Base-by-base conservation (phyloP, 2,329 filamentous ascomycete species). In the Ophiocordyceps camponoti-leonardi region DNA sequence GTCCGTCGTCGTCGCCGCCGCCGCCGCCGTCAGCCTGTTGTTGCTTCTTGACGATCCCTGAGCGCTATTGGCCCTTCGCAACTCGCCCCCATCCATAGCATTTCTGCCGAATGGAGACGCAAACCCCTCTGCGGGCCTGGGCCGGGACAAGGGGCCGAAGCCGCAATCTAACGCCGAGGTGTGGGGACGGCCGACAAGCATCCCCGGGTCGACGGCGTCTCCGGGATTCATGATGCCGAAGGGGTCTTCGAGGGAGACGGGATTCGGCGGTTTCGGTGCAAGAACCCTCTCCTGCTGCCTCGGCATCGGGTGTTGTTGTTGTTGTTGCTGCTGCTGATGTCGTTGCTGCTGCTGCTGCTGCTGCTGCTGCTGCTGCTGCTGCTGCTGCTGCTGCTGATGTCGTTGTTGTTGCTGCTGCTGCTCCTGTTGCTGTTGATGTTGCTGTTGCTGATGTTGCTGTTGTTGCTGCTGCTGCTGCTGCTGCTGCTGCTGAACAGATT, bases 191-290 rank as follows among this genome's bases (percentile, higher is more conserved):
- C 69, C 72, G 54, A 76, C 74, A 8, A 81, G 59, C 16, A 81
- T 61, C 8, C 73, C 76, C 1, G 77, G 77, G 51, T 81, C 67
- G 6, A 81, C 75, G n/a, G 66, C 71, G 8, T 65, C 65, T 26
- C 58, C 62, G 6, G 67, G 61, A 42, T 60, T 66, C 35, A 67
- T 60, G 26, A 71, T 63, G 22, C 66, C 62, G 51, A 78, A 79
- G 0, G 70, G 64, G 48, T 76, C 67, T 10, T 74, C 71, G 44
- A 69, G 58, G 4, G 66, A 56, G 5, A 62, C 56, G 26, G 64
- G 56, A 48, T 71, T 73, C 6, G 66, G 55, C 12, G 67, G 65
- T 49, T 75, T 74, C 2, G 73, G 69, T n/a, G 68, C 73, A 48
- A 76, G 53, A 22, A 62, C 56, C 45, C 69, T 60, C 48, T 68